Conservation (phyloP, 2,329 filamentous ascomycete species). For the Sphaerulina vaccinii region DNA sequence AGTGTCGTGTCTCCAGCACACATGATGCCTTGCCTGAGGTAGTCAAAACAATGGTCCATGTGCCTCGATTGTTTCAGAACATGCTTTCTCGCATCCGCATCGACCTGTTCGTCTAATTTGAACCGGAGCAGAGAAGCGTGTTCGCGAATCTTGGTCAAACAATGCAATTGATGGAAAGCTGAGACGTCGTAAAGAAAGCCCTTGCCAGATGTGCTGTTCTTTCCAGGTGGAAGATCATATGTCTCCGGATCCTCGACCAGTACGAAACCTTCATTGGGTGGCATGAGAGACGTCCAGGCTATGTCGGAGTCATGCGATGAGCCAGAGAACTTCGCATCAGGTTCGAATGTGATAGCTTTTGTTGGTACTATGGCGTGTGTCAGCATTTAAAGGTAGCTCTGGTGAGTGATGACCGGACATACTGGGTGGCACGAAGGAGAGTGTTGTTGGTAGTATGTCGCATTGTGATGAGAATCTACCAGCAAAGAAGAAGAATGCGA, state of each 20-base stretch:
- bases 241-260: slow-evolving; percentile 26
- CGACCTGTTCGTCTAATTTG: too few relatives aligned
- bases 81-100: slow-evolving; percentile 13
- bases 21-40: slow-evolving; percentile 32
- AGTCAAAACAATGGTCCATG: slow-evolving; percentile 34
- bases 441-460: too few relatives aligned
- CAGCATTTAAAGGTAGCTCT: background rate
- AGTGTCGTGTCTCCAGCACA: slow-evolving; percentile 32
- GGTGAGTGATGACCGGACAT: background rate
- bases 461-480: too few relatives aligned
- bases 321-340: slow-evolving; percentile 27
- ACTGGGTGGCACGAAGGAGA: background rate
- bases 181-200: slow-evolving; percentile 36
- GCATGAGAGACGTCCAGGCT: slow-evolving; percentile 32
- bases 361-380: background rate
- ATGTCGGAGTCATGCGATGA: slow-evolving; percentile 26
- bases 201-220: slow-evolving; percentile 19
- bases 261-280: slow-evolving; percentile 37
- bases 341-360: slow-evolving; percentile 26
- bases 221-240: slow-evolving; percentile 32
- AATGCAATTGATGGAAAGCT: slow-evolving; percentile 40
- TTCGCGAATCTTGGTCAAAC: slow-evolving; percentile 35
- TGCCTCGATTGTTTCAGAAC: slow-evolving; percentile 30
- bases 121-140: slow-evolving; percentile 62
- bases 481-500: too few relatives aligned